phyloP scores from a whole-genome alignment of 2,329 filamentous ascomycete species.

The Ceratocystis alfenasii region DNA sequence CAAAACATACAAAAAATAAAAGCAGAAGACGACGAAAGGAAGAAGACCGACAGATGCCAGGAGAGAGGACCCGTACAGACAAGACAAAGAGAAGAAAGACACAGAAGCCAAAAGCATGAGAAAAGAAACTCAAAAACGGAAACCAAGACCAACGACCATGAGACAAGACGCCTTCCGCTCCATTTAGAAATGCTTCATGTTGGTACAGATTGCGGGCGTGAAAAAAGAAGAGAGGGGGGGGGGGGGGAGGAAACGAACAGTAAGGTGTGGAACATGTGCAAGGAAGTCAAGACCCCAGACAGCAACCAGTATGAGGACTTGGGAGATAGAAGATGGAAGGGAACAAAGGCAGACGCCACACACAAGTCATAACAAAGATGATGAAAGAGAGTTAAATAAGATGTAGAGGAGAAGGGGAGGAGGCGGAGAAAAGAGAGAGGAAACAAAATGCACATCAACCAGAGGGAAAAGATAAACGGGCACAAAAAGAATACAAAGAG shows the following conservation, averaged over 20 bases:
- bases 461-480: conserved; percentile 11
- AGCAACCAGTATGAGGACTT: background rate
- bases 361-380: conserved; percentile 7
- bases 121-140: background rate
- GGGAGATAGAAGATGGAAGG: background rate
- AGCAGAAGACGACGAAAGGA: background rate
- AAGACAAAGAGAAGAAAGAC: conserved; percentile 1
- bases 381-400: background rate
- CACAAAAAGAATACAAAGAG: conserved; percentile 7
- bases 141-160: conserved; percentile 3
- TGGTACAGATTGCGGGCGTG: background rate
- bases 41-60: background rate
- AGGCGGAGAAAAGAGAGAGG: conserved; percentile 10
- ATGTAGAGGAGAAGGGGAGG: background rate
- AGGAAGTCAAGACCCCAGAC: background rate
- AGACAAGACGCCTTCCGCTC: conserved; percentile 5
- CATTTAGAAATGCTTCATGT: conserved; percentile 7
- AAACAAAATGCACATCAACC: conserved; percentile 5
- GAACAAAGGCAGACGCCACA: conserved; percentile 3
- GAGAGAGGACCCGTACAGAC: background rate
- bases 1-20: background rate
- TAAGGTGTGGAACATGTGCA: background rate
- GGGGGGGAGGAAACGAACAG: background rate
- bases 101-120: background rate
- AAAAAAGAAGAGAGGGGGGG: background rate